Conservation (phyloP, 2,329 filamentous ascomycete species). For the Alternaria brassicicola region DNA sequence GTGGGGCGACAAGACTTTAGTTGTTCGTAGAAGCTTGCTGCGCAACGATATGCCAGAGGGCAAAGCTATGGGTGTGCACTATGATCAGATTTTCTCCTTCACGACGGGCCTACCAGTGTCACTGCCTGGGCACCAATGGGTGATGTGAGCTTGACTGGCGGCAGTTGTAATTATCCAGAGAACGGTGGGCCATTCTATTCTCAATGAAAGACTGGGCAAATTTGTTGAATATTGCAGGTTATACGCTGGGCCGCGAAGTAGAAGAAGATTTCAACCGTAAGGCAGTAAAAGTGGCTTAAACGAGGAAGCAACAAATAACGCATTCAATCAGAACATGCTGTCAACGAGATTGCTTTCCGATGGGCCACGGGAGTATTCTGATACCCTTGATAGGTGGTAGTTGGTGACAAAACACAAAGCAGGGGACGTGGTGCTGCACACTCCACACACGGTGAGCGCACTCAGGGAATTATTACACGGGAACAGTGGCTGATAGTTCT, state of each 20-base stretch:
- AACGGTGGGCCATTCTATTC: slow-evolving; percentile 39
- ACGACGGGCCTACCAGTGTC: slow-evolving; percentile 61
- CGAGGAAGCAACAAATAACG: slow-evolving; percentile 56
- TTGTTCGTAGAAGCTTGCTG: slow-evolving; percentile 57
- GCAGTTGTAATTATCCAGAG: slow-evolving; percentile 66
- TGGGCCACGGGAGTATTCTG: slow-evolving; percentile 54
- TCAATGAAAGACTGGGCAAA: not conserved
- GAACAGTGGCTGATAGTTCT: slow-evolving; percentile 9
- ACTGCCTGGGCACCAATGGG: slow-evolving; percentile 66
- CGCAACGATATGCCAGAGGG: slow-evolving; percentile 64
- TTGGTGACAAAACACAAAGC: slow-evolving; percentile 61
- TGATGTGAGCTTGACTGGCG: slow-evolving; percentile 60
- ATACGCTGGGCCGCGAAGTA: slow-evolving; percentile 56
- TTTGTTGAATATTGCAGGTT: slow-evolving; percentile 34
- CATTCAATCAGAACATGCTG: slow-evolving; percentile 65
- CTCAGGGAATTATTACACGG: no score
- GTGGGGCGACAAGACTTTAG: slow-evolving; percentile 58
- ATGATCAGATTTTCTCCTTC: slow-evolving; percentile 63
- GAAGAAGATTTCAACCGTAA: slow-evolving; percentile 58
- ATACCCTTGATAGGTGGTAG: slow-evolving; percentile 55
- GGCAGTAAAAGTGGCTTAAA: slow-evolving; percentile 57
- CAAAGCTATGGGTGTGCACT: slow-evolving; percentile 65
- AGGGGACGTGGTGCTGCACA: slow-evolving; percentile 56
- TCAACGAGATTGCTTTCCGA: slow-evolving; percentile 60
- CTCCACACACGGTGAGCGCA: slow-evolving; percentile 32